A percentile compares a stretch with the other conserved stretches of the same genome.
Evolutionary conservation across 1,284 basidiomycete species (phyloP).

Genomic region (Pseudozyma hubeiensis): DNA sequence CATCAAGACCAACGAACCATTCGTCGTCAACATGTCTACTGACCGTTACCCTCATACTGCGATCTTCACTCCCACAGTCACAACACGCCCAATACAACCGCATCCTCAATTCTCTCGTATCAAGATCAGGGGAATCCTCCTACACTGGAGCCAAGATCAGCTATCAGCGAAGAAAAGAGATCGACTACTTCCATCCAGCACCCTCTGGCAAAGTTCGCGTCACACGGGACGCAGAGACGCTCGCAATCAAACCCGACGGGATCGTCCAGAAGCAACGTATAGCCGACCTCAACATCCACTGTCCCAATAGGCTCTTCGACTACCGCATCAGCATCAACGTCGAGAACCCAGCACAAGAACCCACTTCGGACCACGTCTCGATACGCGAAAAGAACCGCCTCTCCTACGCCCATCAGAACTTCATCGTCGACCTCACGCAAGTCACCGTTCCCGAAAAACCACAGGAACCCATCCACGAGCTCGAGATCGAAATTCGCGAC

Average conservation of each 20-base stretch:
- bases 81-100: conserved; percentile 89
- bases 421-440: conserved; percentile 91
- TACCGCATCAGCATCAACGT: conserved; percentile 91
- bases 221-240: conserved; percentile 82
- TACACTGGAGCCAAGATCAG: conserved; percentile 75
- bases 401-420: conserved; percentile 91
- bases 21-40: too few relatives aligned
- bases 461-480: conserved; percentile 70
- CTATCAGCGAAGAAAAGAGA: conserved; percentile 82
- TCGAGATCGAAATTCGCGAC: conserved; percentile 74
- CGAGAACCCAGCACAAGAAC: conserved; percentile 73
- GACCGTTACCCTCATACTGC: too few relatives aligned
- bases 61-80: conserved; percentile 71
- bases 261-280: conserved; percentile 82
- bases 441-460: conserved; percentile 73
- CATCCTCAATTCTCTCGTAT: conserved; percentile 79
- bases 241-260: conserved; percentile 71
- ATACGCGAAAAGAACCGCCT: conserved; percentile 86
- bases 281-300: conserved; percentile 86
- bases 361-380: conserved; percentile 62
- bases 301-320: conserved; percentile 84
- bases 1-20: too few relatives aligned
- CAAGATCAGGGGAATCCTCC: conserved; percentile 64
- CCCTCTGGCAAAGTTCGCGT: conserved; percentile 78
- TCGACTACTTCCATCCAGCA: conserved; percentile 81